phyloP scores from a whole-genome alignment of 2,329 filamentous ascomycete species.

The Dactylellina leptospora region DNA sequence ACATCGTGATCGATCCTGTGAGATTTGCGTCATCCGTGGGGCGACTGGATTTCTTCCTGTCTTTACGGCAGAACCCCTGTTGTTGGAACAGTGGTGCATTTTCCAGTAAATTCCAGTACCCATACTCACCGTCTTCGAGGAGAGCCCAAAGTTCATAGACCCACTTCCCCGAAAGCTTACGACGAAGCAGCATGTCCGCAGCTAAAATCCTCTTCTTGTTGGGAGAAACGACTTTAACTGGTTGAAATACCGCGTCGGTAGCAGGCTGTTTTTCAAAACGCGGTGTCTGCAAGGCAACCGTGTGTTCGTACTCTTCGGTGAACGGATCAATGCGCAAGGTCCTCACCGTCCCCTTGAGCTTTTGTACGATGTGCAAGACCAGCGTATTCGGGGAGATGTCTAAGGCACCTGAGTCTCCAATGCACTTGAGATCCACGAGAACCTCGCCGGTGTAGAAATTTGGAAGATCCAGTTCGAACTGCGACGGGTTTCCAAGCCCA shows the following conservation, averaged over 20 bases:
- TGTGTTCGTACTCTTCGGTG: slow-evolving; percentile 6
- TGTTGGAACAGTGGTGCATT: slow-evolving; percentile 15
- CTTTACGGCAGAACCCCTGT: slow-evolving; percentile 18
- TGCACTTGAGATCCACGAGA: slow-evolving; percentile 2
- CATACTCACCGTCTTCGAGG: slow-evolving; percentile 26
- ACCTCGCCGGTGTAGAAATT: slow-evolving; percentile 23
- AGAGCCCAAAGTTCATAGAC: slow-evolving; percentile 30
- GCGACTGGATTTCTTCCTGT: background rate
- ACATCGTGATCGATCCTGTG: slow-evolving; percentile 28
- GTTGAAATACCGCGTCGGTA: background rate
- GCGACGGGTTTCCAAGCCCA: background rate
- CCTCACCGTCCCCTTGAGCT: slow-evolving; percentile 15
- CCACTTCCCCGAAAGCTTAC: background rate
- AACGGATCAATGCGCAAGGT: slow-evolving; percentile 33
- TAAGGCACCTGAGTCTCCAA: background rate
- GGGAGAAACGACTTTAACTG: background rate
- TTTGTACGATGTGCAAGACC: slow-evolving; percentile 4
- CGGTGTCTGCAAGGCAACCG: slow-evolving; percentile 10
- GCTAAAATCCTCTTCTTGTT: slow-evolving; percentile 17
- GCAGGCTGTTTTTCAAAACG: background rate
- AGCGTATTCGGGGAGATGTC: slow-evolving; percentile 18
- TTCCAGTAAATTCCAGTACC: slow-evolving; percentile 32
- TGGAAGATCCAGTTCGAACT: background rate
- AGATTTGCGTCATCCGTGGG: background rate
- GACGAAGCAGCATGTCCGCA: background rate